Evolutionary conservation across 2,329 filamentous ascomycete genomes (phyloP).

Genomic region (Alternaria consortialis): DNA sequence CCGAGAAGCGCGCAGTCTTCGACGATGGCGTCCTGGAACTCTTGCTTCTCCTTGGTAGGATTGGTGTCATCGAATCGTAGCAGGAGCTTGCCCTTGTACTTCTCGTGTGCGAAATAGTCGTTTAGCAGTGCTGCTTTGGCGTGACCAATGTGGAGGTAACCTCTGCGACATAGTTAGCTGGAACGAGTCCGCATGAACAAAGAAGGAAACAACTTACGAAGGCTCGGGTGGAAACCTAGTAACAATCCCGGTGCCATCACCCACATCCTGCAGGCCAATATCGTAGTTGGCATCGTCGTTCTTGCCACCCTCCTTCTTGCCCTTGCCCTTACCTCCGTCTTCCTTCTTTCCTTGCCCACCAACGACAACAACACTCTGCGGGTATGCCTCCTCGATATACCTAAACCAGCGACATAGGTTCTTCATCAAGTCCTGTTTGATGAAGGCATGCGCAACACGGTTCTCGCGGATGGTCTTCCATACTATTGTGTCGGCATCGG

Average conservation of each 20-base stretch:
- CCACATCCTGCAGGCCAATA: slow-evolving; percentile 82
- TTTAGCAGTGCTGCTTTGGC: slow-evolving; percentile 93
- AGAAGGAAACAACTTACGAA: slow-evolving; percentile 65
- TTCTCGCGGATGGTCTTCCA: slow-evolving; percentile 87
- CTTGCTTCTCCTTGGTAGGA: slow-evolving; percentile 94
- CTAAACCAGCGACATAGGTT: slow-evolving; percentile 88
- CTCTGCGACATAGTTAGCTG: slow-evolving; percentile 50
- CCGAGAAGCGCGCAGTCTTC: slow-evolving; percentile 92
- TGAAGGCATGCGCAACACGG: slow-evolving; percentile 80
- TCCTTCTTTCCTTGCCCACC: slow-evolving; percentile 43
- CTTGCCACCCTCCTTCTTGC: slow-evolving; percentile 68
- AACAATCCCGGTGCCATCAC: slow-evolving; percentile 78
- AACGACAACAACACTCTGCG: slow-evolving; percentile 76
- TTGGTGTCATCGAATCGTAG: slow-evolving; percentile 98
- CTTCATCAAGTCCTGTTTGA: slow-evolving; percentile 78
- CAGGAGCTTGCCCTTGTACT: slow-evolving; percentile 89
- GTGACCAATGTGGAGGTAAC: slow-evolving; percentile 94
- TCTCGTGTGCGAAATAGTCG: slow-evolving; percentile 95
- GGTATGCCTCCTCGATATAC: slow-evolving; percentile 82
- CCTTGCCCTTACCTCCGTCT: slow-evolving; percentile 69
- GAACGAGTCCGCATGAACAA: neutral
- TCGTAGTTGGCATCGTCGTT: slow-evolving; percentile 89
- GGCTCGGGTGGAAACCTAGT: slow-evolving; percentile 95
- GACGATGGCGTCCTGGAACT: slow-evolving; percentile 92
- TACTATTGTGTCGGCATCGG: slow-evolving; percentile 79